Conservation (phyloP, 768 basidiomycete genomes). For the Dioszegia crocea region DNA sequence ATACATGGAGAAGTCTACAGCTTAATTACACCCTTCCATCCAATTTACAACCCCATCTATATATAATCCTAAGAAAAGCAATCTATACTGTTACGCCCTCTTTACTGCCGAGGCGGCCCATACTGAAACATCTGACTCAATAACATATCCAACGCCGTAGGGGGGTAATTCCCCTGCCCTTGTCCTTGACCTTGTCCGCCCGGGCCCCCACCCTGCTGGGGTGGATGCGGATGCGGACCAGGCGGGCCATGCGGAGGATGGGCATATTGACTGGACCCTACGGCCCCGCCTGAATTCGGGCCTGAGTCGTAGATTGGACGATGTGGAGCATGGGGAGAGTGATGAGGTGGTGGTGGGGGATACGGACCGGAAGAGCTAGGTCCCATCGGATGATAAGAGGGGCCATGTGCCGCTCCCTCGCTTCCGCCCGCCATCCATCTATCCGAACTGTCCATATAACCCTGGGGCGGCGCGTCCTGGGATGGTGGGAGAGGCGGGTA, state of each 20-base stretch:
- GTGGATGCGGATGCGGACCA: background rate
- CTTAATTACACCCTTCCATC: too few species aligned
- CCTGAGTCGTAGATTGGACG: too few species aligned
- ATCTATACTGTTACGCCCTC: too few species aligned
- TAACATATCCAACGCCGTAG: slow-evolving; percentile 26
- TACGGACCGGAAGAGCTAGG: background rate
- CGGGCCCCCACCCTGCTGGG: too few species aligned
- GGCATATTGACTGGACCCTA: too few species aligned
- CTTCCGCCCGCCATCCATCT: slow-evolving; percentile 30
- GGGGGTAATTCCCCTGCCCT: slow-evolving; percentile 8
- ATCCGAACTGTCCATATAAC: slow-evolving; percentile 40
- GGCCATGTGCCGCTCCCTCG: background rate
- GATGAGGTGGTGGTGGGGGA: background rate
- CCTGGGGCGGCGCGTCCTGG: background rate
- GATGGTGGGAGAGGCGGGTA: background rate
- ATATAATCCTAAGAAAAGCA: too few species aligned
- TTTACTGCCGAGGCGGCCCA: slow-evolving; percentile 2
- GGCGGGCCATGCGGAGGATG: background rate
- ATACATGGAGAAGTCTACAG: too few species aligned
- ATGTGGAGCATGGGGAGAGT: too few species aligned
- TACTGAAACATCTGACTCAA: slow-evolving; percentile 38
- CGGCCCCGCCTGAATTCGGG: too few species aligned
- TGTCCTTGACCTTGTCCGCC: background rate
- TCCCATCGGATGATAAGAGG: background rate
- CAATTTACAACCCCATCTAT: too few species aligned